Percentiles rank a stretch among this genome's conserved stretches.
These are phyloP conservation scores for Coemansia sp. DNA, from an alignment of 192 early-diverging fungal species.

Conservation along the genomic window DNA sequence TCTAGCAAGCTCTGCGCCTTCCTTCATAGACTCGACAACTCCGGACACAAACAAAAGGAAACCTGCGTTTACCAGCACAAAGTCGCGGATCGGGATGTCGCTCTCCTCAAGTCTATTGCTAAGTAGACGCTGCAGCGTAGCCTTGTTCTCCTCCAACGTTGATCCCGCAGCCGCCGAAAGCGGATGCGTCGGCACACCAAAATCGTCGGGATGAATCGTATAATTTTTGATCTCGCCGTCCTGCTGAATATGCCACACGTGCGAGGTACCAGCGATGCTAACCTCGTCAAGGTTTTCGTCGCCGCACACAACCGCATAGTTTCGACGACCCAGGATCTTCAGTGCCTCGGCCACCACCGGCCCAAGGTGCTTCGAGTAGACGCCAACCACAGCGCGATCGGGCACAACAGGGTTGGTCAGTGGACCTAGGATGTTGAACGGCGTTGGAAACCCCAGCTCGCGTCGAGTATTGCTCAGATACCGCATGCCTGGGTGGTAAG, in stretches of 20 bases:
- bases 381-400: slow-evolving; percentile 81
- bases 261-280: slow-evolving; percentile 81
- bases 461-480: slow-evolving; percentile 69
- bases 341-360: slow-evolving; percentile 82
- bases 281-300: slow-evolving; percentile 90
- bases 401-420: slow-evolving; percentile 87
- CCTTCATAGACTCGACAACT: slow-evolving; percentile 65
- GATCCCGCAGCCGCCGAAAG: slow-evolving; percentile 67
- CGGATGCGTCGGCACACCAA: slow-evolving; percentile 78
- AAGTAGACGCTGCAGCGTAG: slow-evolving; percentile 69
- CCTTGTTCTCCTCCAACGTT: slow-evolving; percentile 75
- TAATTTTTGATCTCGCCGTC: slow-evolving; percentile 63
- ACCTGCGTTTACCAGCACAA: slow-evolving; percentile 90
- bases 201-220: slow-evolving; percentile 78
- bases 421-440: slow-evolving; percentile 94
- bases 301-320: slow-evolving; percentile 91
- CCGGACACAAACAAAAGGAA: slow-evolving; percentile 82
- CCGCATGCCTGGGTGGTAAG: slow-evolving; percentile 90
- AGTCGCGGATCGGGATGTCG: slow-evolving; percentile 75
- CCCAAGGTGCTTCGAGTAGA: slow-evolving; percentile 79
- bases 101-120: slow-evolving; percentile 59
- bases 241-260: slow-evolving; percentile 80
- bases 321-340: slow-evolving; percentile 69
- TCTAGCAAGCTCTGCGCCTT: slow-evolving; percentile 76
- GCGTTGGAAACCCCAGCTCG: slow-evolving; percentile 89